Base-by-base conservation (phyloP, 352 stramenopile genomes). In the Thraustotheca clavata region DNA sequence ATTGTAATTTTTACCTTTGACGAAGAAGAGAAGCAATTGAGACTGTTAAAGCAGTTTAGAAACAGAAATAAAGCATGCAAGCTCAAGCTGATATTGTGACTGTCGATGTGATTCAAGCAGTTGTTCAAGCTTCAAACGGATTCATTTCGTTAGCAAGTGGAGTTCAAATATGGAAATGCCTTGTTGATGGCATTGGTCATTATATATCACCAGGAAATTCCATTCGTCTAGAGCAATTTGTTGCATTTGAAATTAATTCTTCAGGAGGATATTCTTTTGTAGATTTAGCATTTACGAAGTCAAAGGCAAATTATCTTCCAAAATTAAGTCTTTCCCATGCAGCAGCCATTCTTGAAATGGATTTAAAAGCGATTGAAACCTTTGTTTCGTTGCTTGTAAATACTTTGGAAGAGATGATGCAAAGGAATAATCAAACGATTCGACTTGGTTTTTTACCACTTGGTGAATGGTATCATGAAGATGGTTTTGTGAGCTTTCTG, bases 401-500 rank as follows among this genome's bases (percentile, higher is more conserved):
- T 22, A 60, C 50, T 7, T 1, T 60, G 22, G 22, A 8, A 27
- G 12, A 22, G 8, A 11, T 57, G 16, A 33, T 57, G 27, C 24
- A 60, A 11, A 20, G 34, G 5, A 50, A 22, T 14, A 22, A 34
- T 22, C 31, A 46, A 34, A 54, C 16, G 14, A 40, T 65, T 12
- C 68, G 70, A 1, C 52, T 88, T 20, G 71, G 69, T 4, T 65
- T 85, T 11, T 47, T 71, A 7, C 79, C 79, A 3, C 33, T 86
- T 6, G 79, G 79, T n/a, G 77, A 88, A 40, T 88, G 79, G 79
- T 31, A 67, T 41, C 82, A 72, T 59, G 38, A 67, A 18, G 60
- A 61, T 11, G 71, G 76, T 9, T 67, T 67, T 7, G 69, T 63
- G 9, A n/a, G n/a, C n/a, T n/a, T n/a, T n/a, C n/a, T n/a, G n/a